Percentiles rank a stretch among this genome's conserved stretches.
phyloP scores from a whole-genome alignment of 2,329 filamentous ascomycete genomes.

The Xylariomycetidae sp. region DNA sequence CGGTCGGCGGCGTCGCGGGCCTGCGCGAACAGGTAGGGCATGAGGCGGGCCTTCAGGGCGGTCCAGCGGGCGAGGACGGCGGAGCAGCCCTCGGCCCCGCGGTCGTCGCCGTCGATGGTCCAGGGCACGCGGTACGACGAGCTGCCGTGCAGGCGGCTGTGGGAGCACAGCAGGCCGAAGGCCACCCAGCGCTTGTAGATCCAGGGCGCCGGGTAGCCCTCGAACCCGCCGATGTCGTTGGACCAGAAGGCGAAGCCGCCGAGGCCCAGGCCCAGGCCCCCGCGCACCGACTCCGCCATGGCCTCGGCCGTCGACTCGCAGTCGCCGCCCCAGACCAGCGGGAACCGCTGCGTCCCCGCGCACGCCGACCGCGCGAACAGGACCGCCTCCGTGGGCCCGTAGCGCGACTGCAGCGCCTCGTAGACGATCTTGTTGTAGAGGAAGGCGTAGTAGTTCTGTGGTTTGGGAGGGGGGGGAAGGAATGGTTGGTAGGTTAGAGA shows the following conservation, averaged over 20 bases:
- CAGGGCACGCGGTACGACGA: constrained; percentile 71
- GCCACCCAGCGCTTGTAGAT: constrained; percentile 77
- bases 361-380: constrained; percentile 63
- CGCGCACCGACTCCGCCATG: constrained; percentile 66
- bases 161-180: constrained; percentile 67
- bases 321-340: constrained; percentile 69
- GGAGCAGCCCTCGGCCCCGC: constrained; percentile 49
- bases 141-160: constrained; percentile 66
- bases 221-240: constrained; percentile 68
- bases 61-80: constrained; percentile 43
- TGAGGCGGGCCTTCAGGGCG: constrained; percentile 45
- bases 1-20: constrained; percentile 35
- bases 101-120: constrained; percentile 63
- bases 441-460: constrained; percentile 67
- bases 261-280: constrained; percentile 59
- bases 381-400: constrained; percentile 51
- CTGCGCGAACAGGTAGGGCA: constrained; percentile 48
- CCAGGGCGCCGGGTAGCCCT: constrained; percentile 61
- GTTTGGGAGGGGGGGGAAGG: too few species aligned
- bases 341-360: constrained; percentile 65
- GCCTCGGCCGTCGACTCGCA: constrained; percentile 70
- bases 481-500: too few species aligned
- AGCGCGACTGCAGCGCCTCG: constrained; percentile 55
- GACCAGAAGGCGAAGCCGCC: constrained; percentile 66
- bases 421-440: constrained; percentile 68